Evolutionary conservation across 2,329 filamentous ascomycete genomes (phyloP).

Genomic region (Alternaria longipes): DNA sequence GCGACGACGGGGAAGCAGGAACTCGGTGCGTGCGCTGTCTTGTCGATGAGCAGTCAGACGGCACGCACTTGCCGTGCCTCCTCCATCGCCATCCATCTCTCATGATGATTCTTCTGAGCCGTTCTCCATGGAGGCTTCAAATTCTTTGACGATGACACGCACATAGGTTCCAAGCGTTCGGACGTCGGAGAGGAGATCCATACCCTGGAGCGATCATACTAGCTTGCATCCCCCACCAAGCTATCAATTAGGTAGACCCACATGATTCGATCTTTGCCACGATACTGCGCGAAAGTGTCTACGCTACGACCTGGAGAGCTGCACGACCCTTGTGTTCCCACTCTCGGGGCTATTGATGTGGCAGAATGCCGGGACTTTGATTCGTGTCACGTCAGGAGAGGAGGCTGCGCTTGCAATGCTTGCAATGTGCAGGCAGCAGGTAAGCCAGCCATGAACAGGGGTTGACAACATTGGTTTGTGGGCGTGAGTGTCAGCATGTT

Average conservation of each 20-base stretch:
- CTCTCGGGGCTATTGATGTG: conserved; percentile 2
- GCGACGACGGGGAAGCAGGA: neutral
- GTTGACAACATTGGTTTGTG: neutral
- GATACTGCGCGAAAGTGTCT: conserved; percentile 7
- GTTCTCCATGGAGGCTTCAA: neutral
- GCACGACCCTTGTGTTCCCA: conserved; percentile 11
- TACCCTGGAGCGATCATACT: conserved; percentile 12
- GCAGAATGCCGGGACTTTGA: conserved; percentile 1
- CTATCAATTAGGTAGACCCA: neutral
- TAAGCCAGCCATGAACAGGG: conserved; percentile 11
- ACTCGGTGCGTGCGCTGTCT: neutral
- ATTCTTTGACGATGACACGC: conserved; percentile 8
- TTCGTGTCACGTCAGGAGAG: conserved; percentile 11
- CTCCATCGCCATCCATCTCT: neutral
- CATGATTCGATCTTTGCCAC: conserved; percentile 9
- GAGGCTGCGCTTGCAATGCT: conserved; percentile 4
- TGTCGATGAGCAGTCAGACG: conserved; percentile 3
- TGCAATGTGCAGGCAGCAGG: conserved; percentile 2
- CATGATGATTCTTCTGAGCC: neutral
- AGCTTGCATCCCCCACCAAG: neutral
- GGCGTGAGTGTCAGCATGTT: neutral
- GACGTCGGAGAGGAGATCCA: conserved; percentile 22
- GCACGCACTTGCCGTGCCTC: conserved; percentile 1
- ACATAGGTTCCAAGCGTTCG: conserved; percentile 5
- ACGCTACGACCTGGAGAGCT: conserved; percentile 2